Evolutionary conservation across 169 alveolate genomes (phyloP), one percentile per base, ranked within the genome.

Genomic region (Babesia divergens): DNA sequence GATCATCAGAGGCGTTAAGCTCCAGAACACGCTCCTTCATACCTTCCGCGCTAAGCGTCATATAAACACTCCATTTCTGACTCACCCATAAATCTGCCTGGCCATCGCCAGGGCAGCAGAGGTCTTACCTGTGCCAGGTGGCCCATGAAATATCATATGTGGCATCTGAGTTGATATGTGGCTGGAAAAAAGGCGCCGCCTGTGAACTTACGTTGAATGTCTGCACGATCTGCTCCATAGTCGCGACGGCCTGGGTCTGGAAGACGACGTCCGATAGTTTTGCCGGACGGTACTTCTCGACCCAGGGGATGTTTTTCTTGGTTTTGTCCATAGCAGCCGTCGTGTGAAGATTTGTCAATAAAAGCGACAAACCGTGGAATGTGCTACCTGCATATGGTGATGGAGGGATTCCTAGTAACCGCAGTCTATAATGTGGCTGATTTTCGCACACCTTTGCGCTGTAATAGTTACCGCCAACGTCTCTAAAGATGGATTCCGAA

Each of bases 101-200:
- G 98, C 94, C 56, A 96, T 83, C 24, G 99, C 99, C 55, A 95
- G 90, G 24, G 96, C 96, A 8, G 99, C 96, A 53, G 99, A 95
- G 7, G 99, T 97, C 86, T 97, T 97, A n/a, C 99, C 99, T 38
- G 99, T 97, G 7, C 99, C 99, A 13, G 99, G 99, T 29, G 99
- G 99, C 13, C 99, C 99, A 85, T 97, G 95, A 52, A 97, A 92
- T 26, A 97, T 82, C 67, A 96, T 66, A 79, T 97, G 99, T 16
- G 98, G 99, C 95, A 91, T 90, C 84, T 91, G 64, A 20, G 58
- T 43, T 13, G 20, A 34, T 16, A 2, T 43, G 60, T 29, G 22
- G 7, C 1, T 1, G 13, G n/a, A 58, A 28, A 60, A 35, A 29
- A 38, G 9, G 16, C 14, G 38, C 6, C 24, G 18, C 26, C 50